Conservation (phyloP, 352 stramenopile genomes). For the Discostella stelligera region DNA sequence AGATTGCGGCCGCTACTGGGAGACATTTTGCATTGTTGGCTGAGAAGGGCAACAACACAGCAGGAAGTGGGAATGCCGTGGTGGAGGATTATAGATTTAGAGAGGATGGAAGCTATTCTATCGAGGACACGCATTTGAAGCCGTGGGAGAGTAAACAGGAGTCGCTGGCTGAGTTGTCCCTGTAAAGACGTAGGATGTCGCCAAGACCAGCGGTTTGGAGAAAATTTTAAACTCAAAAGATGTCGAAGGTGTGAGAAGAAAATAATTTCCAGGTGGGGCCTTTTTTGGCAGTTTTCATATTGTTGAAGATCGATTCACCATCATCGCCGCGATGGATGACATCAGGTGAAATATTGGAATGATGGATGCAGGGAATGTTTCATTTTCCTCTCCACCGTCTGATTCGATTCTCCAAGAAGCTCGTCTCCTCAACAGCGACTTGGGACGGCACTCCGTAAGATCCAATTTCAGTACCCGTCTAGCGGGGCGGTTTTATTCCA, state of each 20-base stretch:
- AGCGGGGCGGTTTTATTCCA: constrained; percentile 48
- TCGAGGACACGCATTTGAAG: constrained; percentile 76
- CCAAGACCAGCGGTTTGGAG: too few species aligned
- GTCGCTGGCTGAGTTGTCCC: background rate
- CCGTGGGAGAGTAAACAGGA: constrained; percentile 59
- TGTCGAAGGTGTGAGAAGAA: too few species aligned
- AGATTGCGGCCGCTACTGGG: constrained; percentile 63
- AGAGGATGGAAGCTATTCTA: constrained; percentile 60
- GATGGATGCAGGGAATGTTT: constrained; percentile 9
- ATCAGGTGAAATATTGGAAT: background rate
- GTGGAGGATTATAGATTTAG: constrained; percentile 65
- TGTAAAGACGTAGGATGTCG: too few species aligned
- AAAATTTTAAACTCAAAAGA: too few species aligned
- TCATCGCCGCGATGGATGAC: background rate
- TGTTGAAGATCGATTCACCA: background rate
- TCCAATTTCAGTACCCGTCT: constrained; percentile 47
- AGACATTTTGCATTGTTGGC: constrained; percentile 76
- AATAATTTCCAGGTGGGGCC: too few species aligned
- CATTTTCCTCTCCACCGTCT: background rate
- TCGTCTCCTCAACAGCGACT: constrained; percentile 43
- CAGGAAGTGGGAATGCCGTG: background rate
- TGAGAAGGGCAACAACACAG: constrained; percentile 39
- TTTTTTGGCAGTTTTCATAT: background rate
- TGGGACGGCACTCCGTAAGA: constrained; percentile 44
- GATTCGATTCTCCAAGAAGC: constrained; percentile 34